Base-by-base conservation (phyloP, 176 grass and related monocot species). In the Hordeum marinum region DNA sequence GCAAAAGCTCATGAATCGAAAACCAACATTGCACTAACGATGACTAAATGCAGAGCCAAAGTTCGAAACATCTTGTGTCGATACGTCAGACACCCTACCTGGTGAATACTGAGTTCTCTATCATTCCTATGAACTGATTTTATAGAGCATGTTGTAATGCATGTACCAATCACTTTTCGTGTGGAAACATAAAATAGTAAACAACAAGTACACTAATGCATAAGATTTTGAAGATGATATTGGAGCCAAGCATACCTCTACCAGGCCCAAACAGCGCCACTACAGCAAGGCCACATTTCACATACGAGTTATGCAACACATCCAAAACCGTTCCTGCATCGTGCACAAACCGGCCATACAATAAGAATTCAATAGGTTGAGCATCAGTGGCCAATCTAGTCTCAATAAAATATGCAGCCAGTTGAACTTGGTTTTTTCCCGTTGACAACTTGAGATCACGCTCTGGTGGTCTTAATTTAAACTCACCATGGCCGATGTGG, bases 281-380 rank as follows among this genome's bases (percentile, higher is more conserved):
- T 26, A 93, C 23, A 63, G 96, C 96, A 76, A 94, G 87, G n/a
- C 83, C 93, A 81, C 91, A 92, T 92, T 98, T 98, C 26, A 98
- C 85, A 89, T 98, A 98, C 26, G 96, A 90, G 86, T 95, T 95
- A 63, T 98, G 96, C 73, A 98, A 76, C 71, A 87, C 18, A 42
- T 98, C 93, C 83, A 90, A 78, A 85, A 92, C 54, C 1, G 89
- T 90, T 11, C 93, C 93, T 98, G 85, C 42, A 79, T 59, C 84
- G 78, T 5, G 76, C 63, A 69, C 20, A 84, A 18, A 24, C 10
- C 39, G 4, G 80, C 69, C 50, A 76, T 50, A 59, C 15, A 60
- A 61, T n/a, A 60, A 70, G 17, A 70, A 63, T 48, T 74, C 37
- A 24, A 61, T 6, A 29, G 4, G 35, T 9, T 43, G 50, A 43